A percentile compares a stretch with the other conserved stretches of the same genome.
These are phyloP conservation scores for Nicotiana paniculata DNA, from an alignment of 257 asterid species.

Conservation along the genomic window DNA sequence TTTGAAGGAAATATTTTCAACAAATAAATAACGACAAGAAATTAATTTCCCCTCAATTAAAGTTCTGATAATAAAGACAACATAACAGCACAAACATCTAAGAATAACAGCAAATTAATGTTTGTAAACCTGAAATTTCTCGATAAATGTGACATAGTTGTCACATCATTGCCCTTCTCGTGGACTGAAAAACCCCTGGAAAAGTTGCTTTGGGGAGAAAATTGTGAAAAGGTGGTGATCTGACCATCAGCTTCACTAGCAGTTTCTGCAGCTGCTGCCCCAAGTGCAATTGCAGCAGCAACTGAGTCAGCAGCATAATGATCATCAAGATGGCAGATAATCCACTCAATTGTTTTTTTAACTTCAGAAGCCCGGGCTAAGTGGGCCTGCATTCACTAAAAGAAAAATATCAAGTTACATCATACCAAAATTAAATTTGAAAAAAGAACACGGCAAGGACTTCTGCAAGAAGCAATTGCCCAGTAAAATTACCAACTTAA, in stretches of 20 bases:
- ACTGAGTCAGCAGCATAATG: conserved; percentile 99
- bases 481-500: not conserved
- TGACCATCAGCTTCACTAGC: conserved; percentile 51
- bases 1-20: not conserved
- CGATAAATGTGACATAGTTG: conserved; percentile 56
- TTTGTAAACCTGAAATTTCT: conserved; percentile 65
- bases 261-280: conserved; percentile 74
- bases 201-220: conserved; percentile 42
- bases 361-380: conserved; percentile 92
- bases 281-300: conserved; percentile 98
- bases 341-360: conserved; percentile 92
- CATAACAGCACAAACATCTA: not conserved
- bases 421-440: conserved; percentile 20
- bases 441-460: not conserved
- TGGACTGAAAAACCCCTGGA: conserved; percentile 30
- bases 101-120: conserved; percentile 3
- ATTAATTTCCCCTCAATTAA: not conserved
- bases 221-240: conserved; percentile 39
- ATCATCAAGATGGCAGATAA: conserved; percentile 82
- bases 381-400: conserved; percentile 98
- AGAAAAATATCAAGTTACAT: conserved; percentile 67
- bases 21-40: not conserved
- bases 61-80: not conserved
- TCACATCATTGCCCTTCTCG: conserved; percentile 65
- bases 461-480: not conserved